Percentiles rank a stretch among this genome's conserved stretches.
Evolutionary conservation across 495 filamentous ascomycete genomes (phyloP).

Genomic region (Aeminium ludgeri): DNA sequence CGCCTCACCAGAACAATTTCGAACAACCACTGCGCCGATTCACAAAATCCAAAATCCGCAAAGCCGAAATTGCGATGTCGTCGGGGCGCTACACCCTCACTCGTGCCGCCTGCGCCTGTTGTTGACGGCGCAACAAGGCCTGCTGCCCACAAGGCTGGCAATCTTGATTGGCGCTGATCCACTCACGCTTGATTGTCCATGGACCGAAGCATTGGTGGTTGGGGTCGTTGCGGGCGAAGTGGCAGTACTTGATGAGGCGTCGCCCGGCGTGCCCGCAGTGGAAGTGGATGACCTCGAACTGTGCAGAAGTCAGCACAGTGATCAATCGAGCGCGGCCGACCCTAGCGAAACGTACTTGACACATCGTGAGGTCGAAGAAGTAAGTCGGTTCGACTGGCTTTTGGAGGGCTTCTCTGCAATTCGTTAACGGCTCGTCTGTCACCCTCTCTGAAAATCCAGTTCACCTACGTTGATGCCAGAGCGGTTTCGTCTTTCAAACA

Average conservation of each 20-base stretch:
- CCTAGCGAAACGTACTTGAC: slow-evolving; percentile 2
- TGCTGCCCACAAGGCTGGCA: slow-evolving; percentile 30
- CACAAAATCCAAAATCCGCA: background rate
- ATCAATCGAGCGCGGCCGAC: background rate
- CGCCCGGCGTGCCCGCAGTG: slow-evolving; percentile 38
- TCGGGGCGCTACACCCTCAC: no score
- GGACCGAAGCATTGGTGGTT: slow-evolving; percentile 43
- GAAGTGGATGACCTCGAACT: slow-evolving; percentile 47
- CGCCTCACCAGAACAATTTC: background rate
- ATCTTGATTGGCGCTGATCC: slow-evolving; percentile 28
- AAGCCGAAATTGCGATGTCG: background rate
- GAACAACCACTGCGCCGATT: background rate
- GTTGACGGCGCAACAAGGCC: slow-evolving; percentile 1
- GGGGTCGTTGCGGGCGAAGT: slow-evolving; percentile 50
- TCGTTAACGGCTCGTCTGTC: no score
- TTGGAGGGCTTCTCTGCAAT: no score
- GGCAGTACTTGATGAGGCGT: slow-evolving; percentile 47
- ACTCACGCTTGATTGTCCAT: slow-evolving; percentile 37
- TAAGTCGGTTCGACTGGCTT: background rate
- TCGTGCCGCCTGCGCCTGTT: slow-evolving; percentile 3
- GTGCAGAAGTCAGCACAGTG: slow-evolving; percentile 8
- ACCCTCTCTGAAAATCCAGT: background rate
- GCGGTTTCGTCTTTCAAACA: background rate
- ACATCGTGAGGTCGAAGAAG: slow-evolving; percentile 6
- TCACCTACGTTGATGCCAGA: background rate